phyloP scores from a whole-genome alignment of 2,329 filamentous ascomycete genomes.

The Neonectria sp. region DNA sequence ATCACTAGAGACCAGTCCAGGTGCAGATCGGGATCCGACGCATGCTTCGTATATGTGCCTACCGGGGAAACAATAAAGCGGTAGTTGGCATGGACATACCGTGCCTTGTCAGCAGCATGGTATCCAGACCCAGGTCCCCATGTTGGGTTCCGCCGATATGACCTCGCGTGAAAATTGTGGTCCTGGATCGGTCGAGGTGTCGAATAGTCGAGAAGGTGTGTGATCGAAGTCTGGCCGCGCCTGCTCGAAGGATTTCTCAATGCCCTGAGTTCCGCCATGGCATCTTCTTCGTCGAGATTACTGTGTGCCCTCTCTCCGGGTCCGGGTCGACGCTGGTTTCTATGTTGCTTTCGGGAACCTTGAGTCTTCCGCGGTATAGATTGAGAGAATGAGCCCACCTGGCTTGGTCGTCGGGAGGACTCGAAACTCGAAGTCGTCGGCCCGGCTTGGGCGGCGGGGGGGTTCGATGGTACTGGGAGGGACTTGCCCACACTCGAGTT shows the following conservation, averaged over 20 bases:
- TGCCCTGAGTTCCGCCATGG: conserved; percentile 82
- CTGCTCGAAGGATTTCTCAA: conserved; percentile 74
- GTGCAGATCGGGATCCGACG: conserved; percentile 88
- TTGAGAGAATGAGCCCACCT: conserved; percentile 52
- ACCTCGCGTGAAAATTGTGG: conserved; percentile 66
- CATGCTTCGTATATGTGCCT: conserved; percentile 84
- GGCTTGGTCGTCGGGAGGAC: conserved; percentile 63
- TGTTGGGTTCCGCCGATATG: conserved; percentile 79
- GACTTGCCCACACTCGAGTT: conserved; percentile 64
- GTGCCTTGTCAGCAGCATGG: conserved; percentile 91
- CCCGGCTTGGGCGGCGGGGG: conserved; percentile 57
- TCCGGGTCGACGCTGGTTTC: conserved; percentile 81
- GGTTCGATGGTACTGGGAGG: conserved; percentile 60
- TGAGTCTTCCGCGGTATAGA: conserved; percentile 81
- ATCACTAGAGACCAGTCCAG: conserved; percentile 92
- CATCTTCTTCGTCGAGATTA: conserved; percentile 82
- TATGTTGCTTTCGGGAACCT: conserved; percentile 84
- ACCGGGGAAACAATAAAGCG: conserved; percentile 93
- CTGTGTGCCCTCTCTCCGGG: conserved; percentile 53
- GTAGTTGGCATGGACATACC: conserved; percentile 95
- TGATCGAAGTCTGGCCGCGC: conserved; percentile 96
- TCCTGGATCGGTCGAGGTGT: conserved; percentile 80
- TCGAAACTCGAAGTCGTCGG: conserved; percentile 65
- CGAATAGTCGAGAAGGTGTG: conserved; percentile 94
- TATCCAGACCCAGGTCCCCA: conserved; percentile 92